Evolutionary conservation across 2,329 filamentous ascomycete genomes (phyloP).

Genomic region (Xylaria sp.): DNA sequence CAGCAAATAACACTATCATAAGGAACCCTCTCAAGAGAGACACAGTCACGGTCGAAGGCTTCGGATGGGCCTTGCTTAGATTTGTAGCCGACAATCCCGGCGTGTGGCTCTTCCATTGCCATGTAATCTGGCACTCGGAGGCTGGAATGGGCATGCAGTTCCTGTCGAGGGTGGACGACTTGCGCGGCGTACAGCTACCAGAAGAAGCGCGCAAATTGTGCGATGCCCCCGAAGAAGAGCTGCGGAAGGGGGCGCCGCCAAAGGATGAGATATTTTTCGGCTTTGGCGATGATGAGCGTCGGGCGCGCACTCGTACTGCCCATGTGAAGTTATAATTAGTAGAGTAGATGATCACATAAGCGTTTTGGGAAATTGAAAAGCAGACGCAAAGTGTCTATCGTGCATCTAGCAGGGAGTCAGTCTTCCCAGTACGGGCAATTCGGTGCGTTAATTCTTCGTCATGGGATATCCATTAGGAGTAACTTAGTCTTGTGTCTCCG

Average conservation of each 20-base stretch:
- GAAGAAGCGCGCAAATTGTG: slow-evolving; percentile 60
- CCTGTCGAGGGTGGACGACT: slow-evolving; percentile 58
- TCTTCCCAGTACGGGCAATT: too few species aligned
- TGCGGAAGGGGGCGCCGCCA: slow-evolving; percentile 61
- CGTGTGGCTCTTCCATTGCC: slow-evolving; percentile 56
- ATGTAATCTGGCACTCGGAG: slow-evolving; percentile 54
- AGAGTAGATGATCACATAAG: neutral
- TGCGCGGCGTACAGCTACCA: slow-evolving; percentile 58
- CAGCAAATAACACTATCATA: slow-evolving; percentile 50
- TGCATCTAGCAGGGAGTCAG: too few species aligned
- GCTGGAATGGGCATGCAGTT: slow-evolving; percentile 56
- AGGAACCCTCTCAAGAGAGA: slow-evolving; percentile 62
- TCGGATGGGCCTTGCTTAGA: slow-evolving; percentile 61
- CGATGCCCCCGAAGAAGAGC: slow-evolving; percentile 53
- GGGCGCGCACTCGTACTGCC: neutral
- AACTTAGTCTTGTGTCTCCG: too few species aligned
- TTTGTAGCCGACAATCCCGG: slow-evolving; percentile 64
- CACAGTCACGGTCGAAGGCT: slow-evolving; percentile 57
- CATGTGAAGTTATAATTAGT: neutral
- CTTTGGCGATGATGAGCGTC: slow-evolving; percentile 39
- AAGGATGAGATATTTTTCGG: slow-evolving; percentile 61
- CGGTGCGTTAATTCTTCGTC: too few species aligned
- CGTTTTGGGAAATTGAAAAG: neutral
- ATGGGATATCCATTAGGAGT: too few species aligned
- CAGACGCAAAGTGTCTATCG: too few species aligned